Evolutionary conservation across 2,329 filamentous ascomycete species (phyloP), one percentile per base, ranked within the genome.

Genomic region (Pseudogymnoascus sp.): DNA sequence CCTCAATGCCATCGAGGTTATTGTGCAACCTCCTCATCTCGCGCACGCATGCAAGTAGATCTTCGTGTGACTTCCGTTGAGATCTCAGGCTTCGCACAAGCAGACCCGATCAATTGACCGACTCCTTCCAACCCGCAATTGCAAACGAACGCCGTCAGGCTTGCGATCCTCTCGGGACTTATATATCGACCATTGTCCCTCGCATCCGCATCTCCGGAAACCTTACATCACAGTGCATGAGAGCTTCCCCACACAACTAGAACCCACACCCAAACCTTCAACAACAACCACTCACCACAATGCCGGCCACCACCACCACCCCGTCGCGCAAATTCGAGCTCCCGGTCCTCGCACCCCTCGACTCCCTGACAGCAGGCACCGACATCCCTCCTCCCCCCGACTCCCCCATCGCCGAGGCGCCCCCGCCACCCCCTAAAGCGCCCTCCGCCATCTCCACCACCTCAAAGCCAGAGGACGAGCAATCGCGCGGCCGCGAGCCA

Each of bases 361-460:
- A 70, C 63, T 72, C 70, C 60, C 68, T 74, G 37, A 74, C 73
- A 61, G 73, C 73, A 8, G 73, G 73, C 51, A 74, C 73, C 39
- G 66, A 73, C 63, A 74, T 74, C 40, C 73, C 73, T 42, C 72
- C 73, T 39, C 73, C 73, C 5, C 72, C 70, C 54, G 71, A 69
- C 29, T 74, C 72, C 21, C 71, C 72, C 40, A 64, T 72, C 26
- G 69, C 72, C 69, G 69, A 73, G 64, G 65, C 66, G 31, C 64
- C 70, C 51, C 65, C 68, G n/a, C 63, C 67, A 37, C 61, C 66
- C 29, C 57, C 62, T 21, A 61, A 61, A 26, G 29, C 40, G 51
- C 34, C 5, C 40, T 18, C 40, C 45, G 31, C 16, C 34, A 45
- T 60, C 62, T 65, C 62, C n/a, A 64, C 64, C 37, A 63, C 64